Base-by-base conservation (phyloP, 139 green algal species). In the Coccomyxa sp. region DNA sequence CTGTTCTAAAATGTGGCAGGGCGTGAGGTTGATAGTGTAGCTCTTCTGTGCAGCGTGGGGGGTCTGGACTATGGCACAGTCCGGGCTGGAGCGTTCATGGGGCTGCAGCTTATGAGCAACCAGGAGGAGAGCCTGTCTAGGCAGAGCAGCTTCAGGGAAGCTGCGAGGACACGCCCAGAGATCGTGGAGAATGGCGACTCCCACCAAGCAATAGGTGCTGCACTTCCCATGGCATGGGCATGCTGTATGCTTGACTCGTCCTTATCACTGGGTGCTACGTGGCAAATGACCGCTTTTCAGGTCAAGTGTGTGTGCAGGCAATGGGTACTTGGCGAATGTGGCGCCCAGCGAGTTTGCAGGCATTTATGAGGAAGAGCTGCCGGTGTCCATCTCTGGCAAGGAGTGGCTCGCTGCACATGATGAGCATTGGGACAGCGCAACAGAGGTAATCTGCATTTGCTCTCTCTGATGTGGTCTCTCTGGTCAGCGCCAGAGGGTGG, bases 81-180 rank as follows among this genome's bases (percentile, higher is more conserved):
- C 64, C 86, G 95, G 0, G 85, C 89, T 4, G 95, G 83, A 5
- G 87, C 95, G 6, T 99, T 98, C 89, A 98, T 97, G 93, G 92
- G 92, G 0, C 80, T 93, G 18, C 77, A 76, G 55, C 92, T 95
- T 50, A 77, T 82, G 41, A 85, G 74, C 35, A 75, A 54, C 78
- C 36, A 24, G 36, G 75, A 35, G 24, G 54, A 16, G 7, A 37
- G 73, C 6, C 36, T 79, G 55, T 35, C 54, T 29, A 33, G 33
- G 33, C 70, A 75, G 70, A 34, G 70, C 70, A 50, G 16, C 35
- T 33, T 50, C 29, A 14, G n/a, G 24, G n/a, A 10, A 10, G 24
- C 64, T 29, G 27, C 64, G 24, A 71, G 35, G 64, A 36, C 29
- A 22, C 64, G 6, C 64, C 2, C 64, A 1, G 27, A 64, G 50